Conservation (phyloP, 768 basidiomycete species). For the Lactarius hengduanensis region DNA sequence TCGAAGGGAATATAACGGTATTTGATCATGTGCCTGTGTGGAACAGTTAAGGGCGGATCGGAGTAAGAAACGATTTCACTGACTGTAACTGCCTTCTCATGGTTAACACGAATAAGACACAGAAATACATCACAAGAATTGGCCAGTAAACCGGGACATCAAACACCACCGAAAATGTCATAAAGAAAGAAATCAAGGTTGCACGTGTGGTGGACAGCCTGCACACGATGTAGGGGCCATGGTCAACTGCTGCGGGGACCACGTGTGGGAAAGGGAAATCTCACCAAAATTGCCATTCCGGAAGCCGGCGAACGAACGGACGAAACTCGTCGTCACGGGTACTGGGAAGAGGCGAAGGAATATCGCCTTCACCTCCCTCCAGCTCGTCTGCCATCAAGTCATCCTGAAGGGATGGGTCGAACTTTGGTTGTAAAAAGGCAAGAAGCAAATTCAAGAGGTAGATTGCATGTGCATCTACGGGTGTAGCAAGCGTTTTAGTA, state of each 20-base stretch:
- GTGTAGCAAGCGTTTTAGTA: constrained; percentile 1
- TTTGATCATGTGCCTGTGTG: constrained; percentile 92
- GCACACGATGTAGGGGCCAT: not conserved
- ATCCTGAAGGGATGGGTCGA: constrained; percentile 93
- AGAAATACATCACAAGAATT: constrained; percentile 96
- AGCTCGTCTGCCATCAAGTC: constrained; percentile 94
- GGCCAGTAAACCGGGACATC: constrained; percentile 99
- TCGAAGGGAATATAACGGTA: constrained; percentile 98
- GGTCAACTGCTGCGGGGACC: constrained; percentile 10
- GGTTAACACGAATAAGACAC: constrained; percentile 89
- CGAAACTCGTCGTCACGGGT: constrained; percentile 92
- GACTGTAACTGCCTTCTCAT: constrained; percentile 97
- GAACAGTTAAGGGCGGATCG: constrained; percentile 5
- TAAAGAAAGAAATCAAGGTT: constrained; percentile 73
- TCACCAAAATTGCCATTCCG: constrained; percentile 96
- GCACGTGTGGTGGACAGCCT: constrained; percentile 94
- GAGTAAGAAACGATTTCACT: constrained; percentile 36
- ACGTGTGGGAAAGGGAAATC: constrained; percentile 29
- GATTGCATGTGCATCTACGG: constrained; percentile 82
- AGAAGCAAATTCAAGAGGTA: constrained; percentile 95
- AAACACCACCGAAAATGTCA: constrained; percentile 80
- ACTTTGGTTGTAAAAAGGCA: constrained; percentile 96
- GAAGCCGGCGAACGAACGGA: constrained; percentile 92
- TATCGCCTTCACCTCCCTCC: constrained; percentile 67
- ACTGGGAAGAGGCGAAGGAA: constrained; percentile 57